Percentiles rank a stretch among this genome's conserved stretches.
Evolutionary conservation across 352 stramenopile species (phyloP).

Genomic region (Globisporangium paddicum): DNA sequence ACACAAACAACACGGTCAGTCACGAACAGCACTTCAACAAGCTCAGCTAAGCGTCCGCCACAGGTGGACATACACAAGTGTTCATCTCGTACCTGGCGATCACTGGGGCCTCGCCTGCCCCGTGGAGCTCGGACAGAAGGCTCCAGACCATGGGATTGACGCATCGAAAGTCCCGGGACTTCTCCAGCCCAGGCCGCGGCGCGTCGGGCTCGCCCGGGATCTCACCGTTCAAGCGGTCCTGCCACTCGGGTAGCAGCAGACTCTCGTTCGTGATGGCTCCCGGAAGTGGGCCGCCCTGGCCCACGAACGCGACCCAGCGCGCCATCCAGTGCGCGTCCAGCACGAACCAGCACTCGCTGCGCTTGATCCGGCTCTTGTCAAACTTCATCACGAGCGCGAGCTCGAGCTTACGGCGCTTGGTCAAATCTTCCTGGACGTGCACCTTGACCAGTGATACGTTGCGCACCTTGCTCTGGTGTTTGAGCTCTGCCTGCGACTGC

Average conservation of each 20-base stretch:
- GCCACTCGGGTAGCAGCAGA: conserved; percentile 40
- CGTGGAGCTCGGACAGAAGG: conserved; percentile 59
- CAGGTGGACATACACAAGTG: not conserved
- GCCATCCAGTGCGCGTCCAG: conserved; percentile 64
- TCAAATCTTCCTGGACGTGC: conserved; percentile 27
- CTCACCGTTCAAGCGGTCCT: conserved; percentile 19
- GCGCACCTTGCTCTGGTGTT: not conserved
- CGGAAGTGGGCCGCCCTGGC: conserved; percentile 38
- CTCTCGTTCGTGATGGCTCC: conserved; percentile 63
- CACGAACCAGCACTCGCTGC: conserved; percentile 73
- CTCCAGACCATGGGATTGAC: conserved; percentile 78
- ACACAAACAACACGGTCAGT: not conserved
- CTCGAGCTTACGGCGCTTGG: conserved; percentile 63
- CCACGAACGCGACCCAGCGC: conserved; percentile 54
- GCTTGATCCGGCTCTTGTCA: conserved; percentile 45
- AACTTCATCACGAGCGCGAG: conserved; percentile 58
- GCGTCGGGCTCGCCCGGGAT: conserved; percentile 35
- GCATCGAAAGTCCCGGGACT: conserved; percentile 57
- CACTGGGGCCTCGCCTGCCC: conserved; percentile 40
- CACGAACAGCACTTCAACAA: not conserved
- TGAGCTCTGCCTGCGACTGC: not conserved
- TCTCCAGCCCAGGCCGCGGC: conserved; percentile 34
- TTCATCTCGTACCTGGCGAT: conserved; percentile 15
- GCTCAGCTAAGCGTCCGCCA: not conserved
- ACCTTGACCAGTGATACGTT: conserved; percentile 3